phyloP scores from a whole-genome alignment of 2,329 filamentous ascomycete species.

The Botrytis medusae region DNA sequence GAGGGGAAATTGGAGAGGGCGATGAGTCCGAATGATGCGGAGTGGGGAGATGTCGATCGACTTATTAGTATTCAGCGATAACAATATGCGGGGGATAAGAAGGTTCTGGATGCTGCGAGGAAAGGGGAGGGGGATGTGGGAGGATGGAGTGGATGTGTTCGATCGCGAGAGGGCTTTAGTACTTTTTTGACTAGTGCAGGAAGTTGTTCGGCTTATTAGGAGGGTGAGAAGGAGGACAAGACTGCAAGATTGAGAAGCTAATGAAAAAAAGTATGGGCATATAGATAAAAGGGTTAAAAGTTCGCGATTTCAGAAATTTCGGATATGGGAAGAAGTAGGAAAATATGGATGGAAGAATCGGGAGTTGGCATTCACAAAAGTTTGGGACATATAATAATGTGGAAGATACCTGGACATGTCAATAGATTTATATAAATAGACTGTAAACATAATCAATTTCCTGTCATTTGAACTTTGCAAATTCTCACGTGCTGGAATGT shows the following conservation, averaged over 20 bases:
- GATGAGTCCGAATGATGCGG: neutral
- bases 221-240: rapidly evolving
- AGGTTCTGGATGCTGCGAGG: neutral
- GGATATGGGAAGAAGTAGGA: neutral
- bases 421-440: neutral
- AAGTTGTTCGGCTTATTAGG: neutral
- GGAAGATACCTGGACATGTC: neutral
- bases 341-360: neutral
- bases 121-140: neutral
- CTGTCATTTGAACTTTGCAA: neutral
- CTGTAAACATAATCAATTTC: neutral
- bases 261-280: neutral
- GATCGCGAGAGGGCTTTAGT: neutral
- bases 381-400: neutral
- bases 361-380: neutral
- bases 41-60: neutral
- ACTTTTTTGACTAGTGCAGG: neutral
- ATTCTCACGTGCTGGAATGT: neutral
- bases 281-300: neutral
- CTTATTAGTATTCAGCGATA: neutral
- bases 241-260: neutral
- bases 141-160: neutral
- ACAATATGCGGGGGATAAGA: neutral
- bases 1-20: neutral
- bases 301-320: neutral